A percentile compares a stretch with the other conserved stretches of the same genome.
These are phyloP conservation scores for Myrica gale DNA, from an alignment of 306 rosid genomes.

Conservation along the genomic window DNA sequence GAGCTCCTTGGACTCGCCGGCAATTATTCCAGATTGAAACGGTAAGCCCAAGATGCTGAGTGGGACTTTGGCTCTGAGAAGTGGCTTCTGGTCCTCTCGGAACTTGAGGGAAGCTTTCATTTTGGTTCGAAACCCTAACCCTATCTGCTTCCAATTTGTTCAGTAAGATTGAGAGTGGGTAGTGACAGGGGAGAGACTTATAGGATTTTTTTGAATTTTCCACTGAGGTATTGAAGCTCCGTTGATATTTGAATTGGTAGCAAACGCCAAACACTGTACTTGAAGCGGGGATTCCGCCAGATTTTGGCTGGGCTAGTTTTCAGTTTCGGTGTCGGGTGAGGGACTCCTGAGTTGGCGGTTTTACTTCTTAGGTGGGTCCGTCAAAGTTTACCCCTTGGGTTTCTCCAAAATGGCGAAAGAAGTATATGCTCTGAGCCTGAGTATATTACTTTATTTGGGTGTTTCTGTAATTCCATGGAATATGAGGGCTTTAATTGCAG, in stretches of 20 bases:
- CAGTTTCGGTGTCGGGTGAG: background rate
- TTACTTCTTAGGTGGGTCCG: background rate
- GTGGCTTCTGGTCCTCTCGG: slow-evolving; percentile 76
- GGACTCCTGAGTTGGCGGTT: background rate
- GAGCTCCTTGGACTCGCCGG: slow-evolving; percentile 81
- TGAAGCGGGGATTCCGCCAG: slow-evolving; percentile 26
- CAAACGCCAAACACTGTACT: background rate
- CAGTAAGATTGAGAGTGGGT: background rate
- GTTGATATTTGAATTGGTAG: slow-evolving; percentile 8
- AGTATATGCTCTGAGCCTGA: background rate
- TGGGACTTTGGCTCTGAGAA: slow-evolving; percentile 70
- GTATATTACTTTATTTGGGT: background rate
- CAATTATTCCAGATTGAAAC: slow-evolving; percentile 75
- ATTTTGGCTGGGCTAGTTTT: slow-evolving; percentile 1
- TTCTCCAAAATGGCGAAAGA: background rate
- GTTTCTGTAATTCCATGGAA: background rate
- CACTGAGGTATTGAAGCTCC: background rate
- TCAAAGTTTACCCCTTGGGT: background rate
- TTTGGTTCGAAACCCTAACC: slow-evolving; percentile 18
- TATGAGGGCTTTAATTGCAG: background rate
- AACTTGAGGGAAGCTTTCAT: slow-evolving; percentile 94
- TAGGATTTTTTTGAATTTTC: background rate
- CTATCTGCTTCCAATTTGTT: background rate
- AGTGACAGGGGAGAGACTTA: slow-evolving; percentile 1
- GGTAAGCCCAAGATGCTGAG: slow-evolving; percentile 72